These are phyloP conservation scores for Glonium stellatum DNA, from an alignment of 495 filamentous ascomycete species.

Conservation along the genomic window DNA sequence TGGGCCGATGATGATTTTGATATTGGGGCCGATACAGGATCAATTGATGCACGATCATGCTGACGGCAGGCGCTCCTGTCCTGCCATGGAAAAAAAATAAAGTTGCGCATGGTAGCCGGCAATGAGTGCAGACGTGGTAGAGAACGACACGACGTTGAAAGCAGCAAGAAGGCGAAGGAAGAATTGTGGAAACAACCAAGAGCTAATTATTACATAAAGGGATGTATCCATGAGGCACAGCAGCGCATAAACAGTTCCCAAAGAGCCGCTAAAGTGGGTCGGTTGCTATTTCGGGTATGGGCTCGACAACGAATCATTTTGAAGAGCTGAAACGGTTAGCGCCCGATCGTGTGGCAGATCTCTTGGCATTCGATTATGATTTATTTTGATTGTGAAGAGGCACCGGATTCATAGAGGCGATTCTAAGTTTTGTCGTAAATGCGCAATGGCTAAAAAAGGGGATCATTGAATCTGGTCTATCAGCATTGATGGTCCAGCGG, in stretches of 20 bases:
- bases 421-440: no score
- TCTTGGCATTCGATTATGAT: no score
- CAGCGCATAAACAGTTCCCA: not conserved
- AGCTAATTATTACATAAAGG: not conserved
- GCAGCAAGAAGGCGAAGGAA: not conserved
- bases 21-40: not conserved
- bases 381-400: no score
- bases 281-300: not conserved
- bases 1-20: not conserved
- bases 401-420: no score
- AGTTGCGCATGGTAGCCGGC: not conserved
- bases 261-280: not conserved
- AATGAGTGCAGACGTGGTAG: not conserved
- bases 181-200: not conserved
- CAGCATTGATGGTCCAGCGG: constrained; percentile 4
- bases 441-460: no score
- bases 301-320: not conserved
- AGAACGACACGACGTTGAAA: not conserved
- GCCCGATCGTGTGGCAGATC: not conserved
- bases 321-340: not conserved
- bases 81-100: not conserved
- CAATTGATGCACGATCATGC: not conserved
- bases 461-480: no score
- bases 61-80: not conserved
- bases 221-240: not conserved